phyloP scores from a whole-genome alignment of 2,329 filamentous ascomycete genomes.

The Cladorrhinum sp. region DNA sequence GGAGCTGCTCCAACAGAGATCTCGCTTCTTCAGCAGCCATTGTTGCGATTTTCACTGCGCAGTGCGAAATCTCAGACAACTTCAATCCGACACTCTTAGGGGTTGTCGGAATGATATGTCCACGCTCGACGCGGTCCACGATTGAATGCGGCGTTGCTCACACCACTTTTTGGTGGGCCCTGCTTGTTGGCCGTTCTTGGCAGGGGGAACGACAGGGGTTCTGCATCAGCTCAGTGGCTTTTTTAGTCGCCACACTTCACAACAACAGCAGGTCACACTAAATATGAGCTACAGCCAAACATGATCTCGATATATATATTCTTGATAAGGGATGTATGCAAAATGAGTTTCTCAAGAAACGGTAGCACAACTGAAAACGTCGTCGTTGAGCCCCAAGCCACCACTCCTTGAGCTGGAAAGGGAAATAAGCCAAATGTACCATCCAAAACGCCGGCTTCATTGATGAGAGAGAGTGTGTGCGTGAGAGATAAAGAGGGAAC shows the following conservation, averaged over 20 bases:
- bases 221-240: not conserved
- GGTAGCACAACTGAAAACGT: not conserved
- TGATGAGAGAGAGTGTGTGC: constrained; percentile 30
- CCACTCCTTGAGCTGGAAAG: not conserved
- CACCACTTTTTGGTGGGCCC: constrained; percentile 12
- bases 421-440: not conserved
- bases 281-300: not conserved
- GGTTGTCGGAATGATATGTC: not conserved
- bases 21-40: not conserved
- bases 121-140: not conserved
- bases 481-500: constrained; percentile 13
- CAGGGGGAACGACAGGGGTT: not conserved
- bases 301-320: not conserved
- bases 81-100: not conserved
- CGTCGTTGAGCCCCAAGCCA: too few species aligned
- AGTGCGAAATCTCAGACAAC: not conserved
- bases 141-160: constrained; percentile 4
- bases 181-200: constrained; percentile 1
- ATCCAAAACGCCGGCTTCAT: constrained; percentile 15
- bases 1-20: constrained; percentile 22
- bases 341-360: not conserved
- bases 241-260: not conserved
- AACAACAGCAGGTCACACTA: not conserved
- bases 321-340: constrained; percentile 7
- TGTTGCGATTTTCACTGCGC: not conserved